A percentile compares a stretch with the other conserved stretches of the same genome.
Evolutionary conservation across 2,329 filamentous ascomycete species (phyloP).

Genomic region (Botryotinia narcissicola): DNA sequence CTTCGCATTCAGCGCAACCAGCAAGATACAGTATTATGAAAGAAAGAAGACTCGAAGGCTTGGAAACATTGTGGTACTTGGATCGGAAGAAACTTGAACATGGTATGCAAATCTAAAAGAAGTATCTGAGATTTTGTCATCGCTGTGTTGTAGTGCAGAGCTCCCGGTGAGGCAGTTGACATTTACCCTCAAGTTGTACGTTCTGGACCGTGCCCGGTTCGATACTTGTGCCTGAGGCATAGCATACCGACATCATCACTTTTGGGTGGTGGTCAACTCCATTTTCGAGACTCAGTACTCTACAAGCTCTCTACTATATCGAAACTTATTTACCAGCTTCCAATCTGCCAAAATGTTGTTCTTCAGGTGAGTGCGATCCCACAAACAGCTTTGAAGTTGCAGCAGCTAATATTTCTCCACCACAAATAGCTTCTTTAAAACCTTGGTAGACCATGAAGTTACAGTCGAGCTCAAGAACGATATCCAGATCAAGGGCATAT

Average conservation of each 20-base stretch:
- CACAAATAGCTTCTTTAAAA: conserved; percentile 85
- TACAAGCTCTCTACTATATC: not conserved
- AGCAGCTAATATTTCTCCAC: not conserved
- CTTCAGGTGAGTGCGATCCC: not conserved
- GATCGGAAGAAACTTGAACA: too few relatives aligned
- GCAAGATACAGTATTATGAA: too few relatives aligned
- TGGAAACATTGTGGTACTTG: too few relatives aligned
- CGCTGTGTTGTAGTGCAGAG: not conserved
- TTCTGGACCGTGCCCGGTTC: conserved; percentile 3
- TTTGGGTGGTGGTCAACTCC: conserved; percentile 2
- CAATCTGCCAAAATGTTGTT: conserved; percentile 11
- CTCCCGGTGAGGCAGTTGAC: not conserved
- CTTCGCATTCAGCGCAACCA: too few relatives aligned
- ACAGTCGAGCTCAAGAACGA: conserved; percentile 99
- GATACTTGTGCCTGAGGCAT: not conserved
- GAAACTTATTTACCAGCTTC: not conserved
- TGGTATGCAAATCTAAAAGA: too few relatives aligned
- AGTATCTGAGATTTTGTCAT: too few relatives aligned
- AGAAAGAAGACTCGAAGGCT: too few relatives aligned
- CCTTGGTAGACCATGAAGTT: conserved; percentile 93
- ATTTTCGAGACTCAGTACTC: not conserved
- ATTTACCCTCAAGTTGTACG: not conserved
- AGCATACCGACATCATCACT: not conserved
- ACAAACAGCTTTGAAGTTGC: not conserved
- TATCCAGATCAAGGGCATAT: conserved; percentile 89